Percentiles rank a stretch among this genome's conserved stretches.
These are phyloP conservation scores for Mycena galericulata DNA, from an alignment of 768 basidiomycete species.

Conservation along the genomic window DNA sequence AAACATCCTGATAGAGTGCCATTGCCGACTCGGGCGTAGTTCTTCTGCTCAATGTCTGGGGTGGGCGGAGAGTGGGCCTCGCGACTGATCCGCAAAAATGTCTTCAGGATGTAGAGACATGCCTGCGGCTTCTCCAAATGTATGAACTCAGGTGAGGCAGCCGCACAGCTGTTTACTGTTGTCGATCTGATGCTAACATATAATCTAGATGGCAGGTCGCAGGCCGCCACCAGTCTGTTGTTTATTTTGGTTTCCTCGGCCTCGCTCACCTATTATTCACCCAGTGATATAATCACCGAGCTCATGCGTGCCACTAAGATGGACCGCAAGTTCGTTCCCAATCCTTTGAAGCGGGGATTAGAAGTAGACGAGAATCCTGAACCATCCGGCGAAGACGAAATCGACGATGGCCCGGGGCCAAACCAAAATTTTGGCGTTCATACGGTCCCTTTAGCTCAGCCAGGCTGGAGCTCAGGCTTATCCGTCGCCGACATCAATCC, in stretches of 20 bases:
- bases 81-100: conserved; percentile 25
- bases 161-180: too few species aligned
- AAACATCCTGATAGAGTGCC: too few species aligned
- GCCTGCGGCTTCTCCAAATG: conserved; percentile 22
- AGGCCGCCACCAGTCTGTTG: conserved; percentile 31
- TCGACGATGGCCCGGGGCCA: background rate
- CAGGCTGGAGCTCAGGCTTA: background rate
- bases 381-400: background rate
- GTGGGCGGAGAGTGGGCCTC: conserved; percentile 24
- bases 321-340: background rate
- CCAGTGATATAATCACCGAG: conserved; percentile 31
- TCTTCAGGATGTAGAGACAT: conserved; percentile 30
- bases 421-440: background rate
- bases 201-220: conserved; percentile 28
- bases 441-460: background rate
- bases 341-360: background rate
- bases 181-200: background rate
- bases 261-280: background rate
- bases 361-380: background rate
- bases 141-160: conserved; percentile 25
- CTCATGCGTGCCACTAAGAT: conserved; percentile 19
- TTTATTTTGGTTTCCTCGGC: background rate
- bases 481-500: background rate
- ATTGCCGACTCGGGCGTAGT: conserved; percentile 9
- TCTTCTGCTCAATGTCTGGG: conserved; percentile 25